A percentile compares a stretch with the other conserved stretches of the same genome.
Conservation (phyloP, 176 grass and related monocot species). For the Calamus simplicifolius region DNA sequence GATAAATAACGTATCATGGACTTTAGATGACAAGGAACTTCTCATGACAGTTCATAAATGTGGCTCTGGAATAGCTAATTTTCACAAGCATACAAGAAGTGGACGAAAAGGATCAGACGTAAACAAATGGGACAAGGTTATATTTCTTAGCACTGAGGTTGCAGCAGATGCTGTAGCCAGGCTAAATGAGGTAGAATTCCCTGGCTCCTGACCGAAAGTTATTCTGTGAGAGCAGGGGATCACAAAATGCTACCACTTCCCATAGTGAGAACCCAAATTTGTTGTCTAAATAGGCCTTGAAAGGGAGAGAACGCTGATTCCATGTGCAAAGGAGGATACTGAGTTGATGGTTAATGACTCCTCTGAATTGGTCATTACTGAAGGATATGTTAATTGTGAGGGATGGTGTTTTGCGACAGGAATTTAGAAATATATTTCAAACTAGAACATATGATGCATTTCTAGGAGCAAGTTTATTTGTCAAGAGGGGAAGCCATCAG, state of each 20-base stretch:
- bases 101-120: conserved; percentile 26
- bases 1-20: conserved; percentile 53
- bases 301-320: conserved; percentile 46
- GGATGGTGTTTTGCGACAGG: conserved; percentile 59
- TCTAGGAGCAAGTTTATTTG: conserved; percentile 30
- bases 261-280: conserved; percentile 65
- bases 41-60: conserved; percentile 47
- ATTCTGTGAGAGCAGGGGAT: conserved; percentile 31
- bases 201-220: conserved; percentile 53
- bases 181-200: conserved; percentile 58
- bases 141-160: conserved; percentile 64
- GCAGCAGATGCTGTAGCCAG: conserved; percentile 56
- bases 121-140: conserved; percentile 65
- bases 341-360: conserved; percentile 52
- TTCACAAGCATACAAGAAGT: conserved; percentile 35
- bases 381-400: conserved; percentile 59
- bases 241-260: conserved; percentile 48
- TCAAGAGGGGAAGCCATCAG: conserved; percentile 24
- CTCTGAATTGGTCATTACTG: conserved; percentile 47
- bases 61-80: conserved; percentile 44
- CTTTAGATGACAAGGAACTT: conserved; percentile 70
- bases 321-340: conserved; percentile 57
- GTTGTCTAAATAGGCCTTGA: conserved; percentile 57
- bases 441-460: conserved; percentile 54
- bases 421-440: conserved; percentile 50